Conservation (phyloP, 2,329 filamentous ascomycete genomes). For the Cordyceps farinosa region DNA sequence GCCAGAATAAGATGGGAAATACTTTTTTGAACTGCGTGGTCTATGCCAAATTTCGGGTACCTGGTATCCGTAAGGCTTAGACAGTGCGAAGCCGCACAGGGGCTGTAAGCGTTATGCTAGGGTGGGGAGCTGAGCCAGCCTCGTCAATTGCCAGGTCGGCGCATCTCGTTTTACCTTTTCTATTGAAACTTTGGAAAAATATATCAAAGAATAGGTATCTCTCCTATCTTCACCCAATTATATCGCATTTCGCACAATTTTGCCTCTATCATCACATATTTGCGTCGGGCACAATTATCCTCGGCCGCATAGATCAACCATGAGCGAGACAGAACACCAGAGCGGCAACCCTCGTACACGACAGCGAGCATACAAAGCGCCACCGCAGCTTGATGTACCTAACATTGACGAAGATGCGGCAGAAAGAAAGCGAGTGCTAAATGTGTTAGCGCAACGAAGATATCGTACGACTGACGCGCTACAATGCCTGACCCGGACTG, state of each 20-base stretch:
- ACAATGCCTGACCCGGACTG: background rate
- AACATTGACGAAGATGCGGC: conserved; percentile 48
- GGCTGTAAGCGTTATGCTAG: conserved; percentile 30
- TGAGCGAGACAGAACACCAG: conserved; percentile 4
- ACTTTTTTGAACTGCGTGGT: background rate
- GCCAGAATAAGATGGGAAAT: background rate
- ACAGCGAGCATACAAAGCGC: conserved; percentile 40
- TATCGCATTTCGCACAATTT: too few species aligned
- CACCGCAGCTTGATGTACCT: conserved; percentile 41
- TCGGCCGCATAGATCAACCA: background rate
- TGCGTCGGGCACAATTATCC: conserved; percentile 18
- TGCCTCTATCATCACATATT: too few species aligned
- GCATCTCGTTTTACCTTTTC: background rate
- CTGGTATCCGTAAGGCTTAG: conserved; percentile 27
- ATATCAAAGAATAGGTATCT: background rate
- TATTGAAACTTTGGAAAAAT: background rate
- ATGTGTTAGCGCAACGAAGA: conserved; percentile 52
- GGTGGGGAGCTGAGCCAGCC: conserved; percentile 21
- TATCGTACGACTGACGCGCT: conserved; percentile 38
- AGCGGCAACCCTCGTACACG: conserved; percentile 31
- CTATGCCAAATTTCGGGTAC: conserved; percentile 18
- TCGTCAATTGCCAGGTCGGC: background rate
- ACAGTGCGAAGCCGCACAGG: conserved; percentile 6
- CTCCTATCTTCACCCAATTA: background rate
- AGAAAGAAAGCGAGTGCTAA: conserved; percentile 51